A percentile compares a stretch with the other conserved stretches of the same genome.
These are phyloP conservation scores for Mucor mucedo DNA, from an alignment of 371 early-diverging fungal genomes.

Conservation along the genomic window DNA sequence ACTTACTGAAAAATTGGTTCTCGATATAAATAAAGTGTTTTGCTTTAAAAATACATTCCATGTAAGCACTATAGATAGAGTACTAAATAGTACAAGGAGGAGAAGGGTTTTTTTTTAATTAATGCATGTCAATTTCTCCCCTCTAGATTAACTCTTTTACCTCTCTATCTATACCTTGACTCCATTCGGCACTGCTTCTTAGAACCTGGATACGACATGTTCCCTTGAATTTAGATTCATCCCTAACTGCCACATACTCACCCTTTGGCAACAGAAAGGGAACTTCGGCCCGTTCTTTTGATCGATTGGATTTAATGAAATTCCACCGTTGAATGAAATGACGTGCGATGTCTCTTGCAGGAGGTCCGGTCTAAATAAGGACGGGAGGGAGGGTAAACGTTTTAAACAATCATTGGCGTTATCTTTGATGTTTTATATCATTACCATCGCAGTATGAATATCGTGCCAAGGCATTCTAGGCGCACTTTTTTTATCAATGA, in stretches of 20 bases:
- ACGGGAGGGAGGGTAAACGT: not conserved
- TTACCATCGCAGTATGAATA: constrained; percentile 71
- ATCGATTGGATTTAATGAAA: constrained; percentile 74
- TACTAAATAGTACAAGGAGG: constrained; percentile 38
- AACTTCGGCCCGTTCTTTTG: constrained; percentile 58
- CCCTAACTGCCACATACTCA: constrained; percentile 70
- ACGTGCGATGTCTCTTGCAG: constrained; percentile 84
- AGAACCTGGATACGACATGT: constrained; percentile 74
- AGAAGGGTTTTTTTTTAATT: not conserved
- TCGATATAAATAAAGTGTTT: constrained; percentile 94
- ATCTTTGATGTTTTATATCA: not conserved
- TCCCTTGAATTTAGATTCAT: constrained; percentile 68
- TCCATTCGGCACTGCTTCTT: constrained; percentile 74
- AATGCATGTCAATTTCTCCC: not conserved
- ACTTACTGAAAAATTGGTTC: constrained; percentile 91
- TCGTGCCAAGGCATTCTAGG: constrained; percentile 98
- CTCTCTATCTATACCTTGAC: constrained; percentile 62
- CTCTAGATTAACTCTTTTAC: constrained; percentile 20
- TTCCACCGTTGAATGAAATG: constrained; percentile 96
- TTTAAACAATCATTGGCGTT: not conserved
- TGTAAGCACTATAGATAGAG: constrained; percentile 87
- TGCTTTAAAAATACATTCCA: constrained; percentile 75
- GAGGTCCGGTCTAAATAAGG: constrained; percentile 58
- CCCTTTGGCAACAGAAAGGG: constrained; percentile 81
- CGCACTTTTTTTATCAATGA: constrained; percentile 37